phyloP scores from a whole-genome alignment of 495 filamentous ascomycete genomes.

The Penicillium atrosanguineum region DNA sequence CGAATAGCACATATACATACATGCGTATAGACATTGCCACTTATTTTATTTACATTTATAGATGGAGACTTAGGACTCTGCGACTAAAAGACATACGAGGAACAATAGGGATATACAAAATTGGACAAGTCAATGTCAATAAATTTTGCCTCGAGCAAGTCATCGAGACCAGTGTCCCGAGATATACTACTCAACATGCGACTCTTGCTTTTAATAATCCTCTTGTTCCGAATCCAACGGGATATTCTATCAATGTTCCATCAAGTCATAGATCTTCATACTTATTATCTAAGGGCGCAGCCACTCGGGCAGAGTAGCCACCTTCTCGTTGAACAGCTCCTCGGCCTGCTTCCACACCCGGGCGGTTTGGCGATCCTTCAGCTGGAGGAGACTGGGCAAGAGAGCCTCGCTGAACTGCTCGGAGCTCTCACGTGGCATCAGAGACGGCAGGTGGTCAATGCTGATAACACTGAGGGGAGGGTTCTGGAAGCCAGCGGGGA shows the following conservation, averaged over 20 bases:
- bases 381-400: conserved; percentile 71
- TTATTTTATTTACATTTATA: too few relatives aligned
- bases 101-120: not conserved
- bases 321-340: conserved; percentile 82
- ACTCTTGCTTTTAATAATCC: conserved; percentile 19
- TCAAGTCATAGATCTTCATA: conserved; percentile 18
- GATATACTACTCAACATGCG: conserved; percentile 2
- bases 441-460: conserved; percentile 87
- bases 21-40: too few relatives aligned
- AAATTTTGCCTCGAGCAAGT: not conserved
- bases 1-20: not conserved
- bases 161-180: conserved; percentile 1
- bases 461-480: conserved; percentile 73
- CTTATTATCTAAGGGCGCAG: conserved; percentile 12
- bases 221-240: not conserved
- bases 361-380: conserved; percentile 69
- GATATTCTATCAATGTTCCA: conserved; percentile 20
- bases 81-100: too few relatives aligned
- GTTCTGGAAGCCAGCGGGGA: conserved; percentile 46
- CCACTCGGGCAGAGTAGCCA: conserved; percentile 61
- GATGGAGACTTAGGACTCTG: too few relatives aligned
- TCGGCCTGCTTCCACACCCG: conserved; percentile 83
- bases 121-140: not conserved
- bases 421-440: conserved; percentile 81
- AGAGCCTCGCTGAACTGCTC: conserved; percentile 83